Percentiles rank a stretch among this genome's conserved stretches.
Evolutionary conservation across 495 filamentous ascomycete species (phyloP).

Genomic region (Margaritispora aquatica): DNA sequence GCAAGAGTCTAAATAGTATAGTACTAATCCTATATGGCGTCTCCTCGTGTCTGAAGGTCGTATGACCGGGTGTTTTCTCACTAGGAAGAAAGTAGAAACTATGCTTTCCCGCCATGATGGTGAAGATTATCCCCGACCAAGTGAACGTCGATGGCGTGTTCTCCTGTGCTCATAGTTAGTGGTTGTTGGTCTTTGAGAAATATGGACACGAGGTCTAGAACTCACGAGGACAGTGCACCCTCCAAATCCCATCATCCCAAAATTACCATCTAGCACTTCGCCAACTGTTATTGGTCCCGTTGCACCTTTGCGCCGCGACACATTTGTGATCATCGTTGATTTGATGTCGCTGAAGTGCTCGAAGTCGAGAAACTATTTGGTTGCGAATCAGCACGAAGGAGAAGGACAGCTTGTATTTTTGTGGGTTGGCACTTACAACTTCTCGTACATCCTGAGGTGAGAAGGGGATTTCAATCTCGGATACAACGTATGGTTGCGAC

Average conservation of each 20-base stretch:
- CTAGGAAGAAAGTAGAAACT: slow-evolving; percentile 6
- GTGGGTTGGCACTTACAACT: neutral
- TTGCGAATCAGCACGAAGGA: neutral
- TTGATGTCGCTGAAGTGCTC: neutral
- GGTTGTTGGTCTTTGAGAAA: neutral
- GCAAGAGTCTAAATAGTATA: neutral
- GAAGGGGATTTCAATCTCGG: neutral
- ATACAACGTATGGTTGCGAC: neutral
- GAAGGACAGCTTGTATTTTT: neutral
- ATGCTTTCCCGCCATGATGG: slow-evolving; percentile 2
- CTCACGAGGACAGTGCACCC: neutral
- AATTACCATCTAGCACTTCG: neutral
- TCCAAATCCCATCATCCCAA: neutral
- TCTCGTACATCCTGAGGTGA: neutral
- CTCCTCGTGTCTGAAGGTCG: slow-evolving; percentile 3
- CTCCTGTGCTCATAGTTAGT: neutral
- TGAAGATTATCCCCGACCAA: slow-evolving; percentile 4
- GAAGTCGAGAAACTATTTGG: neutral
- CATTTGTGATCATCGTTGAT: neutral
- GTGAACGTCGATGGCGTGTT: slow-evolving; percentile 3
- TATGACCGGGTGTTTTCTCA: neutral
- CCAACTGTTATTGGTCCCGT: neutral
- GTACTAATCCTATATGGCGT: neutral
- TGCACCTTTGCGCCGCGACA: neutral
- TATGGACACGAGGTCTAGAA: too few relatives aligned